Evolutionary conservation across 2,329 filamentous ascomycete species (phyloP).

Genomic region (Orbilia javanica): DNA sequence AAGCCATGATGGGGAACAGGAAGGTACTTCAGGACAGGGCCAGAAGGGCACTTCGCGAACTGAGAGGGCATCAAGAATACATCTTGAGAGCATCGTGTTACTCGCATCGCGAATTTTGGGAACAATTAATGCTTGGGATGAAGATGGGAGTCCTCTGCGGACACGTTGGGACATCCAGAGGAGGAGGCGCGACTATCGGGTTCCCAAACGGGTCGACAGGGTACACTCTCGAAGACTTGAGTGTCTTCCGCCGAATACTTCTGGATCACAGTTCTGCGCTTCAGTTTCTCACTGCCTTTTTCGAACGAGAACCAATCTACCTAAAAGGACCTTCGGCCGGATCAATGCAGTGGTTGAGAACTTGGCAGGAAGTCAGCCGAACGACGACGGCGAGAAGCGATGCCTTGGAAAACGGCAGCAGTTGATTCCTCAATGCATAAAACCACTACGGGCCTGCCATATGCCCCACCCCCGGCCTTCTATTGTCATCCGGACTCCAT

Average conservation of each 20-base stretch:
- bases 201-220: neutral
- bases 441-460: neutral
- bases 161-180: neutral
- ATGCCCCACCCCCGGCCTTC: neutral
- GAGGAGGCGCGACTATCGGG: neutral
- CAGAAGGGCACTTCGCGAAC: neutral
- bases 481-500: neutral
- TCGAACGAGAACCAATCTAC: neutral
- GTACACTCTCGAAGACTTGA: neutral
- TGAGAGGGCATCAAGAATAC: constrained; percentile 25
- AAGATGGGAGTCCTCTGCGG: neutral
- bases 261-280: neutral
- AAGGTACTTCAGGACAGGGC: constrained; percentile 7
- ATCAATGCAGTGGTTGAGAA: neutral
- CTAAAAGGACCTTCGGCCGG: neutral
- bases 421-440: neutral
- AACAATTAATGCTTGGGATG: neutral
- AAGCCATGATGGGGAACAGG: constrained; percentile 6
- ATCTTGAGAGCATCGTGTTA: constrained; percentile 17
- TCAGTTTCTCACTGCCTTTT: constrained; percentile 11
- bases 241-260: neutral
- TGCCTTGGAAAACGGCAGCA: neutral
- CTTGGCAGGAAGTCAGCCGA: constrained; percentile 20
- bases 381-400: constrained; percentile 8
- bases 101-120: constrained; percentile 9